Base-by-base conservation (phyloP, 495 filamentous ascomycete genomes). In the Penicillium silybi region DNA sequence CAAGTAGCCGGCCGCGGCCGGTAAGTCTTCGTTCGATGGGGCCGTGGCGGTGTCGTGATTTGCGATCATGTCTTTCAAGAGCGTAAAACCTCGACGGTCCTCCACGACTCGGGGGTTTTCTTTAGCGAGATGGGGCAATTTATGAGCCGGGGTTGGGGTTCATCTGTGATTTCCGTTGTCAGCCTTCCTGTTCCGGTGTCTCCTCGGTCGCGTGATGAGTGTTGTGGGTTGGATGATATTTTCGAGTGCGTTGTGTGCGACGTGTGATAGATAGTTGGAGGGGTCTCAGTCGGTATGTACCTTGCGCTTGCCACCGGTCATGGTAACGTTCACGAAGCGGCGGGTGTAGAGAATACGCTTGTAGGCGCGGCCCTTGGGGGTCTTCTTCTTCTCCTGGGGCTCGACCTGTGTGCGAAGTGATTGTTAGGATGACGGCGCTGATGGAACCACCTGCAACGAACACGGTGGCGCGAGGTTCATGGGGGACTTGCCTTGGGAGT, bases 241-340 rank as follows among this genome's bases (percentile, higher is more conserved):
- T 37, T 17, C 26, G 37, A 27, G 25, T 39, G 22, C 23, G 34
- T 38, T 17, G n/a, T 49, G 25, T 45, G 25, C 43, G 41, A 17
- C 42, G 19, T 41, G 35, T 51, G 52, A 41, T 48, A 40, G 37
- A 13, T 32, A 10, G 29, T 4, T 32, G 29, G 29, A 32, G n/a
- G 19, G 32, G 39, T 47, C 48, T 59, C 46, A 54, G 48, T 59
- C 51, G 48, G 44, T 51, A 62, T 78, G 62, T 72, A 95, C 90
- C 92, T 97, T 97, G 76, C 93, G 82, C 92, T 99, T 99, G 75
- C 93, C 93, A 75, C 93, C 93, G 52, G 93, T 96, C 84, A 97
- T 81, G 64, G 90, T 95, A 70, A 99, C 92, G 81, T 97, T 99
- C 60, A 99, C 95, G 83, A 99, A 99, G 62, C 93, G 91, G 72